phyloP scores from a whole-genome alignment of 108 stramenopile genomes.

The Stephanodiscus minutulus region DNA sequence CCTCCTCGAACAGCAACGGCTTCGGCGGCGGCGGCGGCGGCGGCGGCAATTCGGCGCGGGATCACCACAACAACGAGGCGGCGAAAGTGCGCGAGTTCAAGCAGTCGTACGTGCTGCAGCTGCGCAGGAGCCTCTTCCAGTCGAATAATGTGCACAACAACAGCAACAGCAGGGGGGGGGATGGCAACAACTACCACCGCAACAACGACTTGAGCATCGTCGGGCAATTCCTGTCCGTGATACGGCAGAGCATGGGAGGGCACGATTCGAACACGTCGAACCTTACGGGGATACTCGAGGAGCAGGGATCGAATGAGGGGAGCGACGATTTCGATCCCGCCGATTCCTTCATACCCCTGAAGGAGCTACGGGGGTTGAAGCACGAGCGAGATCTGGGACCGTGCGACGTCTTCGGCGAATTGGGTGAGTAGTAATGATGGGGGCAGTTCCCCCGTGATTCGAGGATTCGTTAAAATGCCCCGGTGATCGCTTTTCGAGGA shows the following conservation, averaged over 20 bases:
- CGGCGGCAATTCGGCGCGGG: too few relatives aligned
- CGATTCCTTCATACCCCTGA: constrained; percentile 28
- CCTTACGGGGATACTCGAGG: constrained; percentile 13
- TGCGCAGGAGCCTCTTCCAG: constrained; percentile 42
- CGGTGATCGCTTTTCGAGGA: too few relatives aligned
- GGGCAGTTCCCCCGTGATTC: too few relatives aligned
- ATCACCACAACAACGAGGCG: constrained; percentile 3
- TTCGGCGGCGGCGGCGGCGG: neutral
- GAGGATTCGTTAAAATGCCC: too few relatives aligned
- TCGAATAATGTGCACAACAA: constrained; percentile 20
- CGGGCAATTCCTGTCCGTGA: constrained; percentile 27
- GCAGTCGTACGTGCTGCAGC: constrained; percentile 40
- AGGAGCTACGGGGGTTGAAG: constrained; percentile 31
- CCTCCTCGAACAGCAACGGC: too few relatives aligned
- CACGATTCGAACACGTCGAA: constrained; percentile 1
- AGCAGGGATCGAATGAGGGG: constrained; percentile 5
- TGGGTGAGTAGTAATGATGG: constrained; percentile 11
- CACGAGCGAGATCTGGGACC: constrained; percentile 48
- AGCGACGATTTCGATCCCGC: constrained; percentile 12
- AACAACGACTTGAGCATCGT: neutral
- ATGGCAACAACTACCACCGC: neutral
- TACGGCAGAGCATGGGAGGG: constrained; percentile 8
- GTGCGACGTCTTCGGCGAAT: constrained; percentile 41
- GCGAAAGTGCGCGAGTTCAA: too few relatives aligned
- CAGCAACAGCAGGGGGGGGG: neutral